Base-by-base conservation (phyloP, 306 rosid genomes). In the Nissolia schottii region DNA sequence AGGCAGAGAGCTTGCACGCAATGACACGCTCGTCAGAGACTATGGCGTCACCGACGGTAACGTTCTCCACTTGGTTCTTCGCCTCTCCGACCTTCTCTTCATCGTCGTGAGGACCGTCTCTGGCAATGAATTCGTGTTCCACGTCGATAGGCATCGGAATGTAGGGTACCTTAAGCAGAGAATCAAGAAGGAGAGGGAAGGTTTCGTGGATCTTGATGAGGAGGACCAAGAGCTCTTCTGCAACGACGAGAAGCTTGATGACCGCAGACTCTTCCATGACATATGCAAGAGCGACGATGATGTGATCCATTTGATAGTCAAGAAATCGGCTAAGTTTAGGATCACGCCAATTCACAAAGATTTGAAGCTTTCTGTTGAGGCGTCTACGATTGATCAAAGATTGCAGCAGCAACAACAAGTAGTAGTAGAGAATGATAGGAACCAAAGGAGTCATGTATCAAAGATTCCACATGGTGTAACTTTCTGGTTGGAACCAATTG, bases 161-260 rank as follows among this genome's bases (percentile, higher is more conserved):
- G 91, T 88, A 0, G 85, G 87, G 63, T 84, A 88, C 53, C 64
- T 88, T 4, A 88, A 86, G 84, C 87, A 86, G 64, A 64, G 75
- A 7, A 78, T 88, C 62, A 54, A 31, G 24, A 88, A 76, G 46
- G 32, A 78, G 6, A 82, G 74, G 61, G 81, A 73, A 43, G 81
- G 80, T 70, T 82, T 82, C 5, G 20, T 66, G 78, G 89, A 86
- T 66, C 80, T 65, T 25, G 89, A n/a, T n/a, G n/a, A n/a, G n/a
- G n/a, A 84, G 83, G 85, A 82, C 6, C 85, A 88, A 68, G 94
- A 86, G 50, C 80, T 88, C 63, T 86, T 86, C 64, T 84, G 86
- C 68, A 62, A 88, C 38, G 87, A 85, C 19, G 84, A 84, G 73
- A 76, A 71, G 85, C 94, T 88, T 12, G 81, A 88, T 24, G 89